Percentiles rank a stretch among this genome's conserved stretches.
Conservation (phyloP, 495 filamentous ascomycete genomes). For the Daldinia bambusicola region DNA sequence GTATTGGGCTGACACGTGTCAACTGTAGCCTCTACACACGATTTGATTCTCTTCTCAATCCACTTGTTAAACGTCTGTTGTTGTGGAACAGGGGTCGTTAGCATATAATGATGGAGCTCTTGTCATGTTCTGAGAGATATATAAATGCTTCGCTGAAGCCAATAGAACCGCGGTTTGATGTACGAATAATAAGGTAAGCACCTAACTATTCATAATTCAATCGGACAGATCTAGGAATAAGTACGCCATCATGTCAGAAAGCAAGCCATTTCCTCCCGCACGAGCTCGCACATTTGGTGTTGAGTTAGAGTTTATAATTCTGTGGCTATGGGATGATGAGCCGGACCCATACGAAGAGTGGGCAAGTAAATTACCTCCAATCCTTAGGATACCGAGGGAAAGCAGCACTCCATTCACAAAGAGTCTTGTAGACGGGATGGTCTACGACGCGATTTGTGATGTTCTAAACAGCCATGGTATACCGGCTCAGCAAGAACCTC, state of each 20-base stretch:
- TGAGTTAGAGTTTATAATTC: conserved; percentile 42
- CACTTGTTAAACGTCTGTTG: no score
- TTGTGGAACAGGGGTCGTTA: no score
- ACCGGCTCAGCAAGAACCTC: not conserved
- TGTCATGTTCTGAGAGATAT: no score
- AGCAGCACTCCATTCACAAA: not conserved
- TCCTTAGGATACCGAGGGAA: not conserved
- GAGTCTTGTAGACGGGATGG: not conserved
- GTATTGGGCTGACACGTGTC: no score
- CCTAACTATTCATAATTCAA: not conserved
- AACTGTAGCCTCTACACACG: no score
- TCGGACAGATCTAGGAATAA: not conserved
- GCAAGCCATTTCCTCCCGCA: not conserved
- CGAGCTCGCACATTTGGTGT: conserved; percentile 40
- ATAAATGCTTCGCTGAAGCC: no score
- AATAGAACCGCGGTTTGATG: no score
- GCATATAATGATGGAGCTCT: no score
- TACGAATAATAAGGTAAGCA: not conserved
- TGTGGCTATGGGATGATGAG: conserved; percentile 27
- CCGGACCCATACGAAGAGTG: not conserved
- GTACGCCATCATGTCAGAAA: not conserved
- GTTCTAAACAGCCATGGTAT: conserved; percentile 11
- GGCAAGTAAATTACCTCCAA: not conserved
- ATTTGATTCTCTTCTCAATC: no score
- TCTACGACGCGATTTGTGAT: not conserved